A percentile compares a stretch with the other conserved stretches of the same genome.
phyloP scores from a whole-genome alignment of 257 asterid species.

The Euphrasia confusa region DNA sequence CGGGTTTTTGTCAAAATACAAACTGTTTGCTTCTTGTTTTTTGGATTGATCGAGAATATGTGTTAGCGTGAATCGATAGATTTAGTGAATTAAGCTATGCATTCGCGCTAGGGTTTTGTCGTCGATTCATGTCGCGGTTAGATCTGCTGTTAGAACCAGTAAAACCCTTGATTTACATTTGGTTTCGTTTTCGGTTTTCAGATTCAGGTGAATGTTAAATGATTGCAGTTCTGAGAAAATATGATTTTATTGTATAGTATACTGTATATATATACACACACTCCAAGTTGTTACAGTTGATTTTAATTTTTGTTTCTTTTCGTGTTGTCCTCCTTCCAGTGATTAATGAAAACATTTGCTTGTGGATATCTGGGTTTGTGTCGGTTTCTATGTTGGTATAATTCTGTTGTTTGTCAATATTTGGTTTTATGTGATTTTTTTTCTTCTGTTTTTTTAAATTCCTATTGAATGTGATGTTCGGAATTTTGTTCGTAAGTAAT shows the following conservation, averaged over 20 bases:
- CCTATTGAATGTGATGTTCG: background rate
- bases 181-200: conserved; percentile 7
- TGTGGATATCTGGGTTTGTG: conserved; percentile 8
- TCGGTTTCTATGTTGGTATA: background rate
- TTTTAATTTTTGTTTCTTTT: too few species aligned
- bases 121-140: conserved; percentile 17
- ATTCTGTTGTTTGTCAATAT: background rate
- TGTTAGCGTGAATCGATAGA: conserved; percentile 10
- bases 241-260: background rate
- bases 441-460: background rate
- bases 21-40: background rate
- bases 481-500: background rate
- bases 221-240: conserved; percentile 13
- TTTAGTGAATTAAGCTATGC: conserved; percentile 6
- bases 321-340: background rate
- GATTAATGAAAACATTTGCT: conserved; percentile 3
- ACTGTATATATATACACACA: too few species aligned
- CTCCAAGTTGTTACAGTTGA: too few species aligned
- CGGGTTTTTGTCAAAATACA: conserved; percentile 8
- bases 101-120: conserved; percentile 19
- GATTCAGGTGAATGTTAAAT: conserved; percentile 8
- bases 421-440: too few species aligned
- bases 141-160: conserved; percentile 30
- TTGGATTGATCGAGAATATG: conserved; percentile 20
- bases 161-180: background rate